phyloP scores from a whole-genome alignment of 345 rosid species.

The Boechera divaricarpa region DNA sequence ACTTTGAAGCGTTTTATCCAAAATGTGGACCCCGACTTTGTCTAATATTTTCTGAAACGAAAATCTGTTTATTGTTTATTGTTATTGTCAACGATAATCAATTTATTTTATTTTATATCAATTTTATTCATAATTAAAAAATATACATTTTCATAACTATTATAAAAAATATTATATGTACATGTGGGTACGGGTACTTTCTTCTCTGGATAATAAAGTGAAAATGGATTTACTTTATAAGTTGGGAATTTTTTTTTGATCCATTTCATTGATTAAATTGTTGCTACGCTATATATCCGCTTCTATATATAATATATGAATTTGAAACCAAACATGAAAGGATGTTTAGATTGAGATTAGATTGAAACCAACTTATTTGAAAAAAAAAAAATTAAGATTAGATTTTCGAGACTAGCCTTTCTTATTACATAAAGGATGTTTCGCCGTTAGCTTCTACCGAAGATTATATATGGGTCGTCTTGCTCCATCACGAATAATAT shows the following conservation, averaged over 20 bases:
- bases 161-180: not conserved
- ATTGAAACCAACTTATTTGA: too few species aligned
- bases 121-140: too few species aligned
- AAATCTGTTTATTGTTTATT: not conserved
- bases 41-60: not conserved
- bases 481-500: not conserved
- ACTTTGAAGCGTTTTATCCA: constrained; percentile 27
- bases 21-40: constrained; percentile 21
- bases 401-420: too few species aligned
- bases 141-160: not conserved
- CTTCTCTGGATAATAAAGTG: not conserved
- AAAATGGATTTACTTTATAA: not conserved
- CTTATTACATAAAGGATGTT: too few species aligned
- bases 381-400: too few species aligned
- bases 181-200: not conserved
- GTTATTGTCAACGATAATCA: not conserved
- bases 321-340: not conserved
- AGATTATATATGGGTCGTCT: not conserved
- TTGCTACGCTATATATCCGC: not conserved
- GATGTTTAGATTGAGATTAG: too few species aligned
- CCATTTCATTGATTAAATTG: not conserved
- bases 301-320: too few species aligned
- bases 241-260: not conserved
- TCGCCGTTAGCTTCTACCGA: too few species aligned
- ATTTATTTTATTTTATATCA: not conserved